A percentile compares a stretch with the other conserved stretches of the same genome.
Evolutionary conservation across 139 green algal genomes (phyloP).

Genomic region (Chlorella sp.): DNA sequence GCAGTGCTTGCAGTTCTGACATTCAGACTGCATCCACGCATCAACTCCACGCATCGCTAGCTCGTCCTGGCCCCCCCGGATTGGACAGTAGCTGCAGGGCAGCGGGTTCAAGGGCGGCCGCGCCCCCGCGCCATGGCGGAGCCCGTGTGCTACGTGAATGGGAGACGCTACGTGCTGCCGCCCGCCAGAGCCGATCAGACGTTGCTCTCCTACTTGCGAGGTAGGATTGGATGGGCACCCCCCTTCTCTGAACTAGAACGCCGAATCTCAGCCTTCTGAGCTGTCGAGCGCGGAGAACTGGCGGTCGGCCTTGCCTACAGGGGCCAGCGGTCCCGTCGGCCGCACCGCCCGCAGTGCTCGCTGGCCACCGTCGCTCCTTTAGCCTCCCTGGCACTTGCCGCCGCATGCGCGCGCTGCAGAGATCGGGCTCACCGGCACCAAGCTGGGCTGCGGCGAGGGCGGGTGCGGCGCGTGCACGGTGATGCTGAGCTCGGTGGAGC

Average conservation of each 20-base stretch:
- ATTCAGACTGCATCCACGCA: no score
- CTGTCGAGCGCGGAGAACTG: no score
- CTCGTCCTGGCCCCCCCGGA: no score
- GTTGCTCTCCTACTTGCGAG: conserved; percentile 83
- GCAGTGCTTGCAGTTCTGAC: no score
- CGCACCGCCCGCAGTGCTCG: no score
- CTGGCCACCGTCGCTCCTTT: no score
- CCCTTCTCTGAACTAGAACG: background rate
- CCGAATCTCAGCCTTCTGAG: background rate
- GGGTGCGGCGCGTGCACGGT: conserved; percentile 97
- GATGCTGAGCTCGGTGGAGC: conserved; percentile 82
- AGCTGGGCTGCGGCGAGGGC: conserved; percentile 96
- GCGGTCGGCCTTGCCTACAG: no score
- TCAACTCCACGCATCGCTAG: no score
- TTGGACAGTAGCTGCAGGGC: no score
- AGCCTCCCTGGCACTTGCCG: background rate
- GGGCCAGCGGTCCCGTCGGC: background rate
- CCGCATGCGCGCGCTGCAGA: conserved; percentile 46
- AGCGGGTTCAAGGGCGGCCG: no score
- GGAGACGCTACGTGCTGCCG: conserved; percentile 73
- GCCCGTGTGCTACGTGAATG: conserved; percentile 83
- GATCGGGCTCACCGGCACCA: conserved; percentile 84
- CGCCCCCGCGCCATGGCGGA: background rate
- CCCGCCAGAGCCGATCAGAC: conserved; percentile 72
- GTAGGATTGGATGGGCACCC: conserved; percentile 45